Conservation (phyloP, 345 rosid species). For the Linum lewisii region DNA sequence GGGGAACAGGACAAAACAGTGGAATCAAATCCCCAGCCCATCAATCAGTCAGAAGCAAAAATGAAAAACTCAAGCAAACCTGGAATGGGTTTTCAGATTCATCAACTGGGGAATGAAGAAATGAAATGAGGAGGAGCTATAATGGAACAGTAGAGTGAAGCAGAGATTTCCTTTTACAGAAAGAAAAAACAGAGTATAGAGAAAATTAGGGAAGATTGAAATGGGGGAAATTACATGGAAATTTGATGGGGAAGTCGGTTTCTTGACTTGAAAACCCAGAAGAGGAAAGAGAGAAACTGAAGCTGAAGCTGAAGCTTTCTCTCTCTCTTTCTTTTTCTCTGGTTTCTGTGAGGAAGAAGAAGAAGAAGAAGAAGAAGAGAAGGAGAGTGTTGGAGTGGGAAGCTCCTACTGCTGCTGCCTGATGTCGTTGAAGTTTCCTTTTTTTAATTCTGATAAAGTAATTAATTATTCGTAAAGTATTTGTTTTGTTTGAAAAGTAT, state of each 20-base stretch:
- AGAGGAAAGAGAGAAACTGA: too few relatives aligned
- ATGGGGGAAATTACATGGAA: neutral
- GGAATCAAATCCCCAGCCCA: neutral
- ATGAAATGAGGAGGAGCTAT: neutral
- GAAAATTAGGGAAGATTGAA: too few relatives aligned
- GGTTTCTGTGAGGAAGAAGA: neutral
- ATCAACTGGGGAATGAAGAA: neutral
- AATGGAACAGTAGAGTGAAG: neutral
- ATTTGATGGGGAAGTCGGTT: neutral
- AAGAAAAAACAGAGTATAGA: neutral
- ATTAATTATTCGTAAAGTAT: too few relatives aligned
- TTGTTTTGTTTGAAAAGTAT: too few relatives aligned
- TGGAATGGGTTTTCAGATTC: neutral
- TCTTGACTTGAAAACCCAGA: neutral
- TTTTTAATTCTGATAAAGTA: too few relatives aligned
- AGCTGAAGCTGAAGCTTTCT: neutral
- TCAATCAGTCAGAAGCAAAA: neutral
- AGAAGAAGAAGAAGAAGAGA: neutral
- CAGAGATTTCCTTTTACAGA: neutral
- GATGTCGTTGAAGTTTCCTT: neutral
- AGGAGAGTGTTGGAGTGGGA: neutral
- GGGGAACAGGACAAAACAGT: neutral
- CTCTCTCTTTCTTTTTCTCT: neutral
- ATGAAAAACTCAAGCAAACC: neutral
- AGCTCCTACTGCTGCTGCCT: neutral